Evolutionary conservation across 2,329 filamentous ascomycete species (phyloP), one percentile per base, ranked within the genome.

Genomic region (Aspergillus versicolor): DNA sequence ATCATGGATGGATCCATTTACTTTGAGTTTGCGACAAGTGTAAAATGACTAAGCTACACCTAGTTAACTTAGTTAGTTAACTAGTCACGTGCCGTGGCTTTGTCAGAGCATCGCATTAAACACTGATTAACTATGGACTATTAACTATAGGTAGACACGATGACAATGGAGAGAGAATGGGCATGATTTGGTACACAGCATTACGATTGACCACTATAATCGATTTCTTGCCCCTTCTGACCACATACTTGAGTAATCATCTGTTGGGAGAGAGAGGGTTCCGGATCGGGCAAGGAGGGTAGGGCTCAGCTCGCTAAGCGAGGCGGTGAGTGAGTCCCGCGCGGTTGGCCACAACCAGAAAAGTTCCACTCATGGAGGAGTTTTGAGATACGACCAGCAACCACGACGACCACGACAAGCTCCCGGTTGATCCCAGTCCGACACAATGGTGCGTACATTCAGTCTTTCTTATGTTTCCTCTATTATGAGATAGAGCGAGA

Each of bases 351-450:
- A 75, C 74, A 77, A 51, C 37, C 73, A 71, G 73, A 75, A 77
- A 72, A 70, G 65, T 68, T 70, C 64, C 68, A 68, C 71, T 65
- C 67, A 68, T 68, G 67, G 69, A 71, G 67, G 70, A 72, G 68
- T 70, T 66, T 71, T 70, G 73, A 75, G 72, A 74, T 71, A 73
- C 71, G 74, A 75, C 74, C 77, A 75, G 75, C 75, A 75, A 78
- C 74, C 62, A 67, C 65, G 67, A 69, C 68, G 67, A 68, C 55
- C 55, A 57, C 72, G 70, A 74, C 72, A 68, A 74, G 67, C 70
- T 68, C 70, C 69, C 69, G 73, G 70, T 69, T 81, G 79, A 79
- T 80, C 77, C 75, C 78, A 78, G 78, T 76, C 78, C 75, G 77
- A 79, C 79, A 81, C 73, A 77, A 78, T 78, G 76, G 76, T 79